These are phyloP conservation scores for Cyberlindnera americana DNA, from an alignment of 805 yeast genomes.

Conservation along the genomic window DNA sequence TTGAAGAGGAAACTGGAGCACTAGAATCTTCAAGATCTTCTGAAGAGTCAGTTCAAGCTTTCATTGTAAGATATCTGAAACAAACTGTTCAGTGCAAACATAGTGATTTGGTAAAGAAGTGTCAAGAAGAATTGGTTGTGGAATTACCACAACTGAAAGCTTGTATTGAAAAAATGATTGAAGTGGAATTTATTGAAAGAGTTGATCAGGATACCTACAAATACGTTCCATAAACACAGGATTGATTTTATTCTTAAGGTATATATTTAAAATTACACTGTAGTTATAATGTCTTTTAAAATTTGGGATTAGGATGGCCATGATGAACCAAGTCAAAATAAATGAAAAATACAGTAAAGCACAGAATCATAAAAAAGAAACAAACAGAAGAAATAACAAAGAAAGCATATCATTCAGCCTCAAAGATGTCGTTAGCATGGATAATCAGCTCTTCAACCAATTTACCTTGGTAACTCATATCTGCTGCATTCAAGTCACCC, in stretches of 20 bases:
- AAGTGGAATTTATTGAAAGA: slow-evolving; percentile 15
- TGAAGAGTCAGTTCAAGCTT: slow-evolving; percentile 16
- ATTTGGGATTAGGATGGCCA: too few species aligned
- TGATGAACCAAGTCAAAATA: too few species aligned
- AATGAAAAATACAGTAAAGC: neutral
- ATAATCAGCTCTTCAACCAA: slow-evolving; percentile 81
- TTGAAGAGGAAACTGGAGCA: slow-evolving; percentile 10
- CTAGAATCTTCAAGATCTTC: neutral
- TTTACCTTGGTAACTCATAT: slow-evolving; percentile 68
- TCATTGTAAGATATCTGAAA: slow-evolving; percentile 22
- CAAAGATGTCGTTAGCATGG: slow-evolving; percentile 80
- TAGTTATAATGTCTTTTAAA: too few species aligned
- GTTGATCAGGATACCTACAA: slow-evolving; percentile 10
- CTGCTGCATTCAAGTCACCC: slow-evolving; percentile 65
- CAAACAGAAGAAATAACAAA: neutral
- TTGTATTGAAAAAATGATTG: slow-evolving; percentile 11
- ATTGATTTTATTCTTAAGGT: neutral
- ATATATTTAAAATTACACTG: too few species aligned
- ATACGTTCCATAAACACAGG: slow-evolving; percentile 18
- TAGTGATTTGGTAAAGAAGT: slow-evolving; percentile 11
- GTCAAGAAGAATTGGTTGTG: slow-evolving; percentile 8
- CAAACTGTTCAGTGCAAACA: slow-evolving; percentile 10
- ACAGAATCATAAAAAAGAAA: neutral
- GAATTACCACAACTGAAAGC: slow-evolving; percentile 11
- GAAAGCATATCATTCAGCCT: slow-evolving; percentile 41